Evolutionary conservation across 2,329 filamentous ascomycete species (phyloP).

Genomic region (Bertia moriformis): DNA sequence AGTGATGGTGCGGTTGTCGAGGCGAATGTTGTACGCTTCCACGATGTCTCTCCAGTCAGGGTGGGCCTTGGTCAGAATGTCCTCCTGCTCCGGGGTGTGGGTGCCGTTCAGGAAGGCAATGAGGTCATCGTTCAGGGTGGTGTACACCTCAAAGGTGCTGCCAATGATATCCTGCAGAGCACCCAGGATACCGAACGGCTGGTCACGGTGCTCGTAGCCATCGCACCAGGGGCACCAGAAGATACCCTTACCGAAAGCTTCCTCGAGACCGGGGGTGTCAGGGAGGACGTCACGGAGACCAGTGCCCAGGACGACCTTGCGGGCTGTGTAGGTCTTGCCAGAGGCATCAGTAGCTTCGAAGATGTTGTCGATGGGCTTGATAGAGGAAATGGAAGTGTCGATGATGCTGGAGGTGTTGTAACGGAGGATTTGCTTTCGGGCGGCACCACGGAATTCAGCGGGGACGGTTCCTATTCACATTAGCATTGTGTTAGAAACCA

Average conservation of each 20-base stretch:
- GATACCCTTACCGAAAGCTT: constrained; percentile 43
- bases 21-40: constrained; percentile 27
- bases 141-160: constrained; percentile 29
- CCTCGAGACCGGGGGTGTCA: constrained; percentile 32
- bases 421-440: constrained; percentile 32
- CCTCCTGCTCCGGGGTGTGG: constrained; percentile 26
- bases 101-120: constrained; percentile 46
- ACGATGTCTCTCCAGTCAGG: constrained; percentile 34
- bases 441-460: constrained; percentile 34
- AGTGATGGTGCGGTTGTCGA: constrained; percentile 40
- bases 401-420: constrained; percentile 39
- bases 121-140: constrained; percentile 37
- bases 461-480: constrained; percentile 36
- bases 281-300: constrained; percentile 40
- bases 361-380: background rate
- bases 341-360: constrained; percentile 13
- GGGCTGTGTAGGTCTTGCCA: constrained; percentile 23
- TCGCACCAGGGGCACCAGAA: constrained; percentile 55
- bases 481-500: constrained; percentile 3
- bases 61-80: constrained; percentile 19
- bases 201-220: constrained; percentile 44
- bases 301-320: constrained; percentile 41
- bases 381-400: constrained; percentile 19
- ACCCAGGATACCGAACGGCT: constrained; percentile 36
- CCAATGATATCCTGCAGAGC: constrained; percentile 25